Evolutionary conservation across 176 grass and related monocot species (phyloP).

Genomic region (Rhipidocladum racemiflorum): DNA sequence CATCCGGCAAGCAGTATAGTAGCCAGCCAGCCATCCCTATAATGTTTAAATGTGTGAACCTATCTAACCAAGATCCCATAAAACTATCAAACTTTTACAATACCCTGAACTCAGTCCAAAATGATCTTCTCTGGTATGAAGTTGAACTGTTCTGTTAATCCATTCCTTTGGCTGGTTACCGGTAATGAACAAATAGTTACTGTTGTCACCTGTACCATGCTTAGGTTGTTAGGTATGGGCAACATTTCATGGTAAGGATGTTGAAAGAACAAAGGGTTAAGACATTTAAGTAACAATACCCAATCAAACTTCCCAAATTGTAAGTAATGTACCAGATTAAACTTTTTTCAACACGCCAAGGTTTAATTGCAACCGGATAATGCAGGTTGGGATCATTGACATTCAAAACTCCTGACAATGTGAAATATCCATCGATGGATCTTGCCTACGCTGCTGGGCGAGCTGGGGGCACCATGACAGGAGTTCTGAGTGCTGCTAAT

Average conservation of each 20-base stretch:
- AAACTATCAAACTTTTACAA: background rate
- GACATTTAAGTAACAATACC: background rate
- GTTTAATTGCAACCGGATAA: conserved; percentile 11
- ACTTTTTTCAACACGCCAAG: background rate
- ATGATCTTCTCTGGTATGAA: background rate
- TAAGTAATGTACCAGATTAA: background rate
- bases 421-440: conserved; percentile 94
- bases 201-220: background rate
- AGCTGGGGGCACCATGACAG: conserved; percentile 97
- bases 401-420: conserved; percentile 85
- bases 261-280: conserved; percentile 2
- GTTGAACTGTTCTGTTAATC: background rate
- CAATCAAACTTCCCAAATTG: background rate
- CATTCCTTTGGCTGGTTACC: background rate
- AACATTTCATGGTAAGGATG: background rate
- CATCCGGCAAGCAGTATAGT: background rate
- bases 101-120: background rate
- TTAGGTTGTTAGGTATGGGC: background rate
- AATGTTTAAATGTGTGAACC: background rate
- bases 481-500: conserved; percentile 96
- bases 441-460: conserved; percentile 87
- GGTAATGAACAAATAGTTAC: conserved; percentile 2
- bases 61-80: background rate
- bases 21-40: background rate
- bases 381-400: conserved; percentile 81